Evolutionary conservation across 768 basidiomycete genomes (phyloP).

Genomic region (Agrocybe pediades): DNA sequence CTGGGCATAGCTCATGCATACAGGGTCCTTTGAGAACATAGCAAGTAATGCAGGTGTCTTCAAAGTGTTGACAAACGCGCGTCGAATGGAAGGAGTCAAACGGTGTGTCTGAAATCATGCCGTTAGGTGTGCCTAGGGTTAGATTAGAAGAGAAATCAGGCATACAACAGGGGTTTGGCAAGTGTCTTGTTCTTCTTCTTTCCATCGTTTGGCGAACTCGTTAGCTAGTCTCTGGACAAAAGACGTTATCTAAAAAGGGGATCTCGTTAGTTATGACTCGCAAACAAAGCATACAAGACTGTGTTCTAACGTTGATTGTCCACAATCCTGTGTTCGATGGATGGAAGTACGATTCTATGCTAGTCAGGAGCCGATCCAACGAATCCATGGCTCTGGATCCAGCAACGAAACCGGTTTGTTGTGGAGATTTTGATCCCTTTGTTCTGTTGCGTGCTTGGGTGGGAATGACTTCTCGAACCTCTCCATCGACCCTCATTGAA

Average conservation of each 20-base stretch:
- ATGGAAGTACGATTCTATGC: slow-evolving; percentile 94
- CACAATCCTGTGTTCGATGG: slow-evolving; percentile 90
- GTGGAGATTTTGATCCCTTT: slow-evolving; percentile 27
- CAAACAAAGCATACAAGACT: not conserved
- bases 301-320: slow-evolving; percentile 57
- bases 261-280: slow-evolving; percentile 4
- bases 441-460: slow-evolving; percentile 21
- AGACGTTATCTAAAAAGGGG: slow-evolving; percentile 49
- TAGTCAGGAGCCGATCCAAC: slow-evolving; percentile 84
- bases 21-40: slow-evolving; percentile 87
- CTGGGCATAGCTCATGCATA: slow-evolving; percentile 82
- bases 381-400: slow-evolving; percentile 90
- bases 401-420: slow-evolving; percentile 60
- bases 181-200: slow-evolving; percentile 71
- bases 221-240: slow-evolving; percentile 73
- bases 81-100: slow-evolving; percentile 78
- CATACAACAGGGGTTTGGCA: slow-evolving; percentile 82
- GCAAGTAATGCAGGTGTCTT: slow-evolving; percentile 87
- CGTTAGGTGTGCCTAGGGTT: not conserved
- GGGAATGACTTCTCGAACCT: slow-evolving; percentile 45
- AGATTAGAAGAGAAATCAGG: slow-evolving; percentile 1
- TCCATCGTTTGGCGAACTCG: slow-evolving; percentile 80
- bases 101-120: slow-evolving; percentile 56
- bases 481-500: slow-evolving; percentile 85
- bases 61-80: slow-evolving; percentile 77